Percentiles rank a stretch among this genome's conserved stretches.
These are phyloP conservation scores for Avena eriantha DNA, from an alignment of 176 grass and related monocot species.

Conservation along the genomic window DNA sequence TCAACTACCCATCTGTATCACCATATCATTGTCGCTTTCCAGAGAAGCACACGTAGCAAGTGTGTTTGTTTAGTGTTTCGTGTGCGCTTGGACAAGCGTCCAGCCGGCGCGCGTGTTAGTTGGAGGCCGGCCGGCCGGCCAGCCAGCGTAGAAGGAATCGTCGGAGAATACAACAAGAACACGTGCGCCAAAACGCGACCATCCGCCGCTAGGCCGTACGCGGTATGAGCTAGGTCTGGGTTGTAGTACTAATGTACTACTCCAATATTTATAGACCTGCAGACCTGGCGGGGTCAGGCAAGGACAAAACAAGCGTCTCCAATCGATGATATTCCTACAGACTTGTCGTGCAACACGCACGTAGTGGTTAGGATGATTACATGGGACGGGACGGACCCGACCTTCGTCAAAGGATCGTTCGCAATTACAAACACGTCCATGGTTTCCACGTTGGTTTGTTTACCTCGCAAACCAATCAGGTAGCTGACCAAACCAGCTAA, in stretches of 20 bases:
- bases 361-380: not conserved
- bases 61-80: conserved; percentile 28
- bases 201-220: not conserved
- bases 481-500: not conserved
- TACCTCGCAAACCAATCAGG: not conserved
- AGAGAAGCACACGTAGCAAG: not conserved
- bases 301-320: not conserved
- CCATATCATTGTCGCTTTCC: not conserved
- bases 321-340: not conserved
- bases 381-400: not conserved
- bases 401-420: not conserved
- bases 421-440: not conserved
- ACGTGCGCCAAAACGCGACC: conserved; percentile 17
- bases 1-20: not conserved
- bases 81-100: conserved; percentile 15
- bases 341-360: not conserved
- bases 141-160: conserved; percentile 3
- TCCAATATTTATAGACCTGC: not conserved
- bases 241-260: too few relatives aligned
- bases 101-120: not conserved
- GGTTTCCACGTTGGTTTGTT: not conserved
- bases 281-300: not conserved
- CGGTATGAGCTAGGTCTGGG: not conserved
- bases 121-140: not conserved
- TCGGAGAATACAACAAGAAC: not conserved